Percentiles rank a stretch among this genome's conserved stretches.
Conservation (phyloP, 1,284 basidiomycete species). For the Microbotryum lychnidis-dioicae region DNA sequence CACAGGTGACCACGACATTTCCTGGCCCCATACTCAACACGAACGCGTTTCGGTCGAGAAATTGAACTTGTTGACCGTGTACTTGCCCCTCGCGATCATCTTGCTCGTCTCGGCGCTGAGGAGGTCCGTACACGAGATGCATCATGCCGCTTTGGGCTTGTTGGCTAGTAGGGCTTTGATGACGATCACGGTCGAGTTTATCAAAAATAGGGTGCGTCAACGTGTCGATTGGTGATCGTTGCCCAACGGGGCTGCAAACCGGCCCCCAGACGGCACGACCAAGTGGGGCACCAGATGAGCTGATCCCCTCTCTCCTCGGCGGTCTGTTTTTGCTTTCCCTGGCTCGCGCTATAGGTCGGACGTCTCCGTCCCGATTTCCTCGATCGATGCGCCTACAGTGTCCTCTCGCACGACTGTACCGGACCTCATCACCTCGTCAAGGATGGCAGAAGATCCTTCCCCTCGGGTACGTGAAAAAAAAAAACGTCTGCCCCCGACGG, state of each 20-base stretch:
- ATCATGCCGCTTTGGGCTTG: slow-evolving; percentile 27
- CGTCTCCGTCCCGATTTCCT: slow-evolving; percentile 62
- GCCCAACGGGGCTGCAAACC: no score
- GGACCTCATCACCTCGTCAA: slow-evolving; percentile 44
- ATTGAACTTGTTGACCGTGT: slow-evolving; percentile 23
- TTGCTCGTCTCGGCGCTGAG: slow-evolving; percentile 18
- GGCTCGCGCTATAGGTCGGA: slow-evolving; percentile 44
- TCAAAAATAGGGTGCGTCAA: background rate
- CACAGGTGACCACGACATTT: background rate
- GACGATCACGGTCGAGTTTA: slow-evolving; percentile 17
- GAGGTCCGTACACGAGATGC: slow-evolving; percentile 25
- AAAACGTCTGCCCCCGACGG: slow-evolving; percentile 34
- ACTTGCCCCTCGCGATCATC: slow-evolving; percentile 23
- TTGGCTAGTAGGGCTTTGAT: slow-evolving; percentile 12
- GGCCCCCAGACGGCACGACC: no score
- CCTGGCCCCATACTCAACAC: background rate
- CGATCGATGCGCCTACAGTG: slow-evolving; percentile 55
- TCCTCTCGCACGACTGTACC: slow-evolving; percentile 47
- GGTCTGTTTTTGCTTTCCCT: background rate
- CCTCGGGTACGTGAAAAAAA: slow-evolving; percentile 10
- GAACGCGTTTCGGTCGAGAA: slow-evolving; percentile 17
- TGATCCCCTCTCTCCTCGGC: background rate
- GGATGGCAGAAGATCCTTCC: slow-evolving; percentile 30
- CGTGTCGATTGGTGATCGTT: no score
- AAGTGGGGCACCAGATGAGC: background rate